Base-by-base conservation (phyloP, 257 asterid species). In the Solanum raphanifolium region DNA sequence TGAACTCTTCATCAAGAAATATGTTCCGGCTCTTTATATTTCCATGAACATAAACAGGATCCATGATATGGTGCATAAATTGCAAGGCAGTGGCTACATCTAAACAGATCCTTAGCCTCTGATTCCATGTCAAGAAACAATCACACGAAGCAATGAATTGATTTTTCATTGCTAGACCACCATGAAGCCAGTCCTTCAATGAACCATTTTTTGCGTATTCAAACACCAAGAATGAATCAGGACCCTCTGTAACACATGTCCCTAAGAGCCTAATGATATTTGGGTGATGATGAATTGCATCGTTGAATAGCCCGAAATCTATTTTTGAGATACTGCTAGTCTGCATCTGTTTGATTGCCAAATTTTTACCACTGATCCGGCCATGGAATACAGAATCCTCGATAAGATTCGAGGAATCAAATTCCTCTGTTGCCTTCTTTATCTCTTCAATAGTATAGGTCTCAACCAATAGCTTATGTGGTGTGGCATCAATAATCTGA, bases 131-230 rank as follows among this genome's bases (percentile, higher is more conserved):
- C 92, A 96, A 91, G 91, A 95, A 95, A 72, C 98, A 95, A 87
- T 93, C 74, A 92, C 98, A 96, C 0, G 99, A 95, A 6, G 96
- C 95, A 6, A 96, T 94, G 87, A 96, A 96, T 10, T 92, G 98
- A 92, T 98, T 96, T 90, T 96, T 96, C 92, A 95, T 93, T 13
- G 98, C 99, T 75, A 94, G 88, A 4, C 98, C 98, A 9, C 99
- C 94, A 29, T 96, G 99, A 29, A 96, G 94, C 99, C 99, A 96
- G 34, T 96, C 99, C 86, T 94, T 96, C 58, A 95, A 81, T 0
- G 96, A 93, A 2, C 99, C 98, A 23, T 96, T 96, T 27, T 87
- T 91, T 1, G 97, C 98, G 41, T 93, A 96, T 90, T 96, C 99
- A 11, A 92, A 87, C 27, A 93, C 93, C 23, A 94, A 39, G 87